Evolutionary conservation across 495 filamentous ascomycete genomes (phyloP), one percentile per base, ranked within the genome.

Genomic region (Penicillium daleae): DNA sequence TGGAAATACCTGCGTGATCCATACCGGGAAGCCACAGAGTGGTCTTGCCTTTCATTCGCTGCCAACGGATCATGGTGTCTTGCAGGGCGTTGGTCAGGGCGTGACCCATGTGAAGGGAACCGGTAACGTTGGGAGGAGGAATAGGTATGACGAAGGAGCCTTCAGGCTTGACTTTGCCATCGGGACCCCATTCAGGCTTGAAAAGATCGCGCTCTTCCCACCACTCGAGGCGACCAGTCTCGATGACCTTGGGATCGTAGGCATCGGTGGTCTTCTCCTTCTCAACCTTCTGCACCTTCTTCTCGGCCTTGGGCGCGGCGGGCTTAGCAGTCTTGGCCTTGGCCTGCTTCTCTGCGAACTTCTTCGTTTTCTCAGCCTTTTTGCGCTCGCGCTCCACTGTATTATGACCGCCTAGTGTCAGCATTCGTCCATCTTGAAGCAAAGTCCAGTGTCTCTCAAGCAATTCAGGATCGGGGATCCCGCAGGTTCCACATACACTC

Each of bases 51-150:
- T 77, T 82, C 85, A 86, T 86, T 22, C 85, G 76, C 63, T 86
- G 73, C 85, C 88, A 92, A 57, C 91, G 80, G 60, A 92, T 90
- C 76, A 94, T 80, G 12, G 88, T 81, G 70, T 93, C 91, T 74
- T 93, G 90, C 40, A 92, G 78, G 31, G 87, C 81, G 46, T 82
- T 84, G 40, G 82, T 83, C 54, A 91, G 77, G 27, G 89, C 89
- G 75, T 92, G 89, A 19, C 89, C 89, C 76, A 88, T 87, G 72
- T 90, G 88, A 39, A 90, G 81, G 53, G 84, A 81, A 58, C 85
- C 87, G 60, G 86, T 91, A 46, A 95, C 89, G 67, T 95, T 95
- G 24, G 91, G 91, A 32, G 91, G 91, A 46, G 91, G 91, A 35
- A 86, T 84, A 0, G 85, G 80, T 64, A 93, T 91, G 56, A 92